phyloP scores from a whole-genome alignment of 2,329 filamentous ascomycete genomes.

The Talaromyces sp. region DNA sequence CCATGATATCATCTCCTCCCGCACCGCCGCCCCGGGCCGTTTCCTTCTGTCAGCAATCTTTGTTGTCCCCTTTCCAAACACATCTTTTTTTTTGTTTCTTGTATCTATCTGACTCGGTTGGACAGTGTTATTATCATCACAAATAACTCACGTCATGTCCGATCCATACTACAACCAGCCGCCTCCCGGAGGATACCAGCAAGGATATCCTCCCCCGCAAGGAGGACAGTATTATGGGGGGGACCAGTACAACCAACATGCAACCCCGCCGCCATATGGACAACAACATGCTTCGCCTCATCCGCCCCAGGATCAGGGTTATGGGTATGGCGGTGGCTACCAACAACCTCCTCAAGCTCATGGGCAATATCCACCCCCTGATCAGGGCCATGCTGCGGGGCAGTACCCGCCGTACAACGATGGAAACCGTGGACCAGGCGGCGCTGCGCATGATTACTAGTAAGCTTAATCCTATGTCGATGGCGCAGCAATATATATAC shows the following conservation, averaged over 20 bases:
- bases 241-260: neutral
- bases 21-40: neutral
- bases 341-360: conserved; percentile 14
- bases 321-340: conserved; percentile 21
- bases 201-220: conserved; percentile 7
- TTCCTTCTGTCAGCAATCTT: neutral
- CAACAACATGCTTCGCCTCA: conserved; percentile 27
- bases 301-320: conserved; percentile 21
- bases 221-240: conserved; percentile 18
- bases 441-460: conserved; percentile 11
- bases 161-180: conserved; percentile 9
- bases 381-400: neutral
- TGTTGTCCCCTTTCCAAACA: neutral
- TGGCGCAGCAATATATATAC: neutral
- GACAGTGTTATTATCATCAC: neutral
- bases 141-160: conserved; percentile 5
- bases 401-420: neutral
- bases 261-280: conserved; percentile 12
- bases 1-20: neutral
- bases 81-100: neutral
- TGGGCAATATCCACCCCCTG: neutral
- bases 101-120: neutral
- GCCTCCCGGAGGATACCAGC: neutral
- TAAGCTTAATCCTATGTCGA: neutral
- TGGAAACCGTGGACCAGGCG: neutral